Percentiles rank a stretch among this genome's conserved stretches.
Conservation (phyloP, 495 filamentous ascomycete species). For the Hypoxylon trugodes region DNA sequence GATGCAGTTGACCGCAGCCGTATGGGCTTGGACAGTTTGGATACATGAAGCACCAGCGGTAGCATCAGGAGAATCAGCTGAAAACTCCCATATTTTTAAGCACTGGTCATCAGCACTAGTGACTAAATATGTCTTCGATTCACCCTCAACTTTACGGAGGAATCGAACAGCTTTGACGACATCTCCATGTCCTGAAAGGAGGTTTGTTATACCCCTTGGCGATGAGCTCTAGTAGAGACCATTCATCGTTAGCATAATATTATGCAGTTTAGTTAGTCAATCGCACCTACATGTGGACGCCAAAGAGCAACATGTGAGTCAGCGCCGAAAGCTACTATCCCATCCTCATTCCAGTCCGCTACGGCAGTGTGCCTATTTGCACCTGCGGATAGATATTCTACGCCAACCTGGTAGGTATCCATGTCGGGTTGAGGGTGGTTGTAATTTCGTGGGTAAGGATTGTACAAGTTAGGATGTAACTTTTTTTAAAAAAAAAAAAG, state of each 20-base stretch:
- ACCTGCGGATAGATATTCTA: constrained; percentile 80
- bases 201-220: constrained; percentile 65
- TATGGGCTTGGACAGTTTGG: constrained; percentile 67
- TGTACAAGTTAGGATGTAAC: not conserved
- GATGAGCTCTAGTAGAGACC: constrained; percentile 53
- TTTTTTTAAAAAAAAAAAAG: constrained; percentile 23
- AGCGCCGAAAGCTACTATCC: constrained; percentile 87
- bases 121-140: constrained; percentile 64
- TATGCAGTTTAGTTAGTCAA: not conserved
- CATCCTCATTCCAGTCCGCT: constrained; percentile 84
- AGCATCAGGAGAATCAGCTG: constrained; percentile 30
- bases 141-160: constrained; percentile 61
- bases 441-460: constrained; percentile 2
- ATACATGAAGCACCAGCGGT: constrained; percentile 49
- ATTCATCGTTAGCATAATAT: constrained; percentile 27
- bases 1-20: constrained; percentile 81
- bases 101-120: constrained; percentile 85
- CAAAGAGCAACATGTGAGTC: constrained; percentile 89
- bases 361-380: constrained; percentile 89
- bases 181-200: constrained; percentile 84
- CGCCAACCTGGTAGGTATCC: constrained; percentile 26
- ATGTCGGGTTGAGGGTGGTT: constrained; percentile 13
- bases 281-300: constrained; percentile 74
- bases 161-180: constrained; percentile 87
- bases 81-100: constrained; percentile 74